Evolutionary conservation across 176 grass and related monocot genomes (phyloP).

Genomic region (Avena insularis): DNA sequence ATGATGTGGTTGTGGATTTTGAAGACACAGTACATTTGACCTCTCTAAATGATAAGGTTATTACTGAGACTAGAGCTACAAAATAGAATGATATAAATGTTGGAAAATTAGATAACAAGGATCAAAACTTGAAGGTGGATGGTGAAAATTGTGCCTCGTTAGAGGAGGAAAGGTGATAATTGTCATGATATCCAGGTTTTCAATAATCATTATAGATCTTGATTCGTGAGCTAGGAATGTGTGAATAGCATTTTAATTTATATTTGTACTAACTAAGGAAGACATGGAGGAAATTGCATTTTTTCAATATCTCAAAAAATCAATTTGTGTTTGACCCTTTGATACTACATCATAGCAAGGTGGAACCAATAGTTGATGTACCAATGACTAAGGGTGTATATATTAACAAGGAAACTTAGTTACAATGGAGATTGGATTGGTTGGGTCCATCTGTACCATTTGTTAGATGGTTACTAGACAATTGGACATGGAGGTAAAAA

Average conservation of each 20-base stretch:
- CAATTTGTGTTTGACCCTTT: neutral
- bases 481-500: neutral
- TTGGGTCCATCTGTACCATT: neutral
- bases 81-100: too few species aligned
- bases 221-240: neutral
- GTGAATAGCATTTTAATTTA: neutral
- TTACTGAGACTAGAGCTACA: too few species aligned
- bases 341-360: neutral
- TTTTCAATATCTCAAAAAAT: too few species aligned
- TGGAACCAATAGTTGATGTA: neutral
- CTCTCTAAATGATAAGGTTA: too few species aligned
- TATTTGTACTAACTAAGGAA: neutral
- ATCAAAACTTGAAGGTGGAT: neutral
- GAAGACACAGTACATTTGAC: too few species aligned
- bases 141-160: too few species aligned
- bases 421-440: neutral
- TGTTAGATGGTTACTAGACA: neutral
- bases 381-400: neutral
- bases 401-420: neutral
- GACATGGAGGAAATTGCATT: neutral
- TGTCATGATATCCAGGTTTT: neutral
- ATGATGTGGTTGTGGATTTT: too few species aligned
- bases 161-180: too few species aligned
- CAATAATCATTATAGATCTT: too few species aligned
- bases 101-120: neutral